These are phyloP conservation scores for Cercospora brassicicola DNA, from an alignment of 2,329 filamentous ascomycete genomes.

Conservation along the genomic window DNA sequence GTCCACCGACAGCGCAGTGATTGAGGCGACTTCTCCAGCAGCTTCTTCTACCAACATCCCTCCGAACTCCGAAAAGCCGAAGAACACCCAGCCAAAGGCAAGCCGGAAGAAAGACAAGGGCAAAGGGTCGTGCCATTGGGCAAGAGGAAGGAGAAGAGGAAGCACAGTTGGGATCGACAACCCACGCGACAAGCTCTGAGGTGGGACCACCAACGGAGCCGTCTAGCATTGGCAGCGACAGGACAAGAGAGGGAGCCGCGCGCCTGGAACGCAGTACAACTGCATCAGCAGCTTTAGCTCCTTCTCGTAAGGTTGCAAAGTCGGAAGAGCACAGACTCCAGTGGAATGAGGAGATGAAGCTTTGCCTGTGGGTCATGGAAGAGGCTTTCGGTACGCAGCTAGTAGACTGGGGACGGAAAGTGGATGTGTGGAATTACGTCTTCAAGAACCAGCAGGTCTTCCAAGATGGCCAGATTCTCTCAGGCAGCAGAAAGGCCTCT, in stretches of 20 bases:
- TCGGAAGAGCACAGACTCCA: not conserved
- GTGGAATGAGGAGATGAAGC: not conserved
- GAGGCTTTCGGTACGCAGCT: not conserved
- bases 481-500: not conserved
- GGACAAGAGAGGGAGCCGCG: not conserved
- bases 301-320: not conserved
- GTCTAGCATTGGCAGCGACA: not conserved
- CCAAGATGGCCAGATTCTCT: not conserved
- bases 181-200: not conserved
- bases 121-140: not conserved
- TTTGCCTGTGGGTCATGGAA: not conserved
- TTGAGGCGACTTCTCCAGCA: not conserved
- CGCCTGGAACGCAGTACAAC: not conserved
- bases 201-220: not conserved
- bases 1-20: not conserved
- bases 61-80: not conserved
- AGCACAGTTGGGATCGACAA: not conserved
- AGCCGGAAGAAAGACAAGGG: not conserved
- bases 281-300: not conserved
- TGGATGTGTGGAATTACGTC: not conserved
- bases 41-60: not conserved
- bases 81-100: not conserved
- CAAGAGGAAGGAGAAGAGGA: not conserved
- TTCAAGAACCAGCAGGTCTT: not conserved
- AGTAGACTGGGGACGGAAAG: not conserved